Conservation (phyloP, 208 protist genomes). For the Leishmania aethiopica region DNA sequence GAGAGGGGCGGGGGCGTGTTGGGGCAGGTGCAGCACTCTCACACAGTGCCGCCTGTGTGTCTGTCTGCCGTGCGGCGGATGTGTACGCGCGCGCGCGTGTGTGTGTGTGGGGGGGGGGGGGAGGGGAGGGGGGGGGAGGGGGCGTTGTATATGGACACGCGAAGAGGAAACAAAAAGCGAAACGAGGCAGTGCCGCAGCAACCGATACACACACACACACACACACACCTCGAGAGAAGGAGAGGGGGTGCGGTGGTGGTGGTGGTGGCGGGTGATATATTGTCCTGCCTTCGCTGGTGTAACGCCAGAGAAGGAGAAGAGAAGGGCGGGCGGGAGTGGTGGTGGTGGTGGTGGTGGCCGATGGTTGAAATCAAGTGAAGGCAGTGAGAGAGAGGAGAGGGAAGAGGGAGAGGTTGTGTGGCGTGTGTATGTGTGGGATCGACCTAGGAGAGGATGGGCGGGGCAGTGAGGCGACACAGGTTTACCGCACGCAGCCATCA, state of each 20-base stretch:
- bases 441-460: not conserved
- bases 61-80: too few relatives aligned
- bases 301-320: not conserved
- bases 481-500: not conserved
- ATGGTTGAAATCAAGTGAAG: too few relatives aligned
- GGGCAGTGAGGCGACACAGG: not conserved
- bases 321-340: too few relatives aligned
- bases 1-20: not conserved
- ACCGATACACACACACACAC: constrained; percentile 1
- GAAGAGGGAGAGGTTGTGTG: not conserved
- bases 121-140: not conserved
- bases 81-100: too few relatives aligned
- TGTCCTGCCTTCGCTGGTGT: not conserved
- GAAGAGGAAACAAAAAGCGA: not conserved
- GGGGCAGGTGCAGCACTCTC: too few relatives aligned
- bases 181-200: not conserved
- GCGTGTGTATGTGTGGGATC: not conserved
- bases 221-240: not conserved
- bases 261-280: not conserved
- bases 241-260: not conserved
- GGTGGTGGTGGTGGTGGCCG: too few relatives aligned
- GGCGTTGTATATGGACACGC: not conserved
- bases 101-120: too few relatives aligned
- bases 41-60: too few relatives aligned
- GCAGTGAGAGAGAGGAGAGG: too few relatives aligned